Percentiles rank a stretch among this genome's conserved stretches.
Evolutionary conservation across 1,139 yeast species (phyloP).

Genomic region (Geotrichum fermentans): DNA sequence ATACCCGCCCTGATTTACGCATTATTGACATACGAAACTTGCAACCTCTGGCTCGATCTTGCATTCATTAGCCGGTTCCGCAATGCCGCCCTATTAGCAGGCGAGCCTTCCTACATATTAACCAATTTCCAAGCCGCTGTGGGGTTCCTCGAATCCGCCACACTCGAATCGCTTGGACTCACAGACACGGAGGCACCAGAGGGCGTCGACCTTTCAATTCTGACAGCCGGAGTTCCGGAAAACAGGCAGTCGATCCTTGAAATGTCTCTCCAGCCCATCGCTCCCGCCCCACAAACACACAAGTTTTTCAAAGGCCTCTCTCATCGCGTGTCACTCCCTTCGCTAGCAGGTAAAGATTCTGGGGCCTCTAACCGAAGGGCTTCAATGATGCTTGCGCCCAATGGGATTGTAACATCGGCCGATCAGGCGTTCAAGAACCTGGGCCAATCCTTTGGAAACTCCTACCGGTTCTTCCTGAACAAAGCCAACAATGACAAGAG

Average conservation of each 20-base stretch:
- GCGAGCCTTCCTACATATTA: constrained; percentile 53
- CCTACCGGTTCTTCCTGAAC: constrained; percentile 35
- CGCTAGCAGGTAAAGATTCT: constrained; percentile 11
- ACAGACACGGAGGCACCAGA: constrained; percentile 11
- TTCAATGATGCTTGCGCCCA: constrained; percentile 24
- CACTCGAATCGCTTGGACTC: constrained; percentile 40
- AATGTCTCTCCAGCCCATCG: constrained; percentile 4
- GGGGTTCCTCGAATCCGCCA: constrained; percentile 48
- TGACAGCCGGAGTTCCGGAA: constrained; percentile 3
- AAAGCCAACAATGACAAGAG: constrained; percentile 24
- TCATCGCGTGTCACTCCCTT: constrained; percentile 3
- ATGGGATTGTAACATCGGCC: constrained; percentile 32
- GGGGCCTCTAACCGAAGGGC: constrained; percentile 10
- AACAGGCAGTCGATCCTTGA: constrained; percentile 12
- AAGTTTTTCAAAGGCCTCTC: neutral
- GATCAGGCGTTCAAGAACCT: constrained; percentile 34
- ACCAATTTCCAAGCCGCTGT: constrained; percentile 65
- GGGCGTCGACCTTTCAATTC: constrained; percentile 3
- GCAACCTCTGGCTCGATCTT: constrained; percentile 46
- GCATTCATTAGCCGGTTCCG: constrained; percentile 55
- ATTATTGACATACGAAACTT: constrained; percentile 42
- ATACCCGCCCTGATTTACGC: constrained; percentile 53
- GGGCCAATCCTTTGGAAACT: constrained; percentile 34
- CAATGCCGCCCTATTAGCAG: constrained; percentile 42
- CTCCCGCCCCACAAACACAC: neutral